A percentile compares a stretch with the other conserved stretches of the same genome.
Conservation (phyloP, 163 green algal genomes). For the Scenedesmus sp. region DNA sequence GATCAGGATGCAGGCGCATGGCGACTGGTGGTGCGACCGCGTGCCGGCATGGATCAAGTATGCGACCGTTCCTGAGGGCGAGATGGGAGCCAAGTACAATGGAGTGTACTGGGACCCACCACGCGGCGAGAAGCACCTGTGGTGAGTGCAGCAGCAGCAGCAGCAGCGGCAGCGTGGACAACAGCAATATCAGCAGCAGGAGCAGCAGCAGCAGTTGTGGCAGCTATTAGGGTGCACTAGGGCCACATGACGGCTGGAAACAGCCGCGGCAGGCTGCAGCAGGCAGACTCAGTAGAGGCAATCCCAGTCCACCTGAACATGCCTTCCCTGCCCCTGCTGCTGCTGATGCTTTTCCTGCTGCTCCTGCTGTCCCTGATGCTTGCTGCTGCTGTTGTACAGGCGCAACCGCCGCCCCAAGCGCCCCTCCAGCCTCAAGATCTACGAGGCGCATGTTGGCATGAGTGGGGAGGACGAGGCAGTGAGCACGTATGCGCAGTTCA, state of each 20-base stretch:
- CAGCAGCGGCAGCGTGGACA: background rate
- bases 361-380: background rate
- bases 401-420: slow-evolving; percentile 50
- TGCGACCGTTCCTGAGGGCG: slow-evolving; percentile 61
- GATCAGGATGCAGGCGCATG: slow-evolving; percentile 76
- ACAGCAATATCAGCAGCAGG: slow-evolving; percentile 4
- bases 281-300: background rate
- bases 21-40: slow-evolving; percentile 84
- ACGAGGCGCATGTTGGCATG: slow-evolving; percentile 99
- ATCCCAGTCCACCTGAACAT: too few species aligned
- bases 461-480: slow-evolving; percentile 82
- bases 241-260: background rate
- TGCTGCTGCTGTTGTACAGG: slow-evolving; percentile 9
- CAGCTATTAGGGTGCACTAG: background rate
- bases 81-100: slow-evolving; percentile 91
- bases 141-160: slow-evolving; percentile 51
- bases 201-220: slow-evolving; percentile 15
- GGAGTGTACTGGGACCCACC: slow-evolving; percentile 91
- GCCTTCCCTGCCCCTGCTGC: background rate
- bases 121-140: slow-evolving; percentile 67
- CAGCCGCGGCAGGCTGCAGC: background rate
- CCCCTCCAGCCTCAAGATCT: slow-evolving; percentile 86
- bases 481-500: slow-evolving; percentile 89
- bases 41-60: slow-evolving; percentile 87
- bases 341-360: background rate